Base-by-base conservation (phyloP, 2,329 filamentous ascomycete species). In the Xylaria sp. region DNA sequence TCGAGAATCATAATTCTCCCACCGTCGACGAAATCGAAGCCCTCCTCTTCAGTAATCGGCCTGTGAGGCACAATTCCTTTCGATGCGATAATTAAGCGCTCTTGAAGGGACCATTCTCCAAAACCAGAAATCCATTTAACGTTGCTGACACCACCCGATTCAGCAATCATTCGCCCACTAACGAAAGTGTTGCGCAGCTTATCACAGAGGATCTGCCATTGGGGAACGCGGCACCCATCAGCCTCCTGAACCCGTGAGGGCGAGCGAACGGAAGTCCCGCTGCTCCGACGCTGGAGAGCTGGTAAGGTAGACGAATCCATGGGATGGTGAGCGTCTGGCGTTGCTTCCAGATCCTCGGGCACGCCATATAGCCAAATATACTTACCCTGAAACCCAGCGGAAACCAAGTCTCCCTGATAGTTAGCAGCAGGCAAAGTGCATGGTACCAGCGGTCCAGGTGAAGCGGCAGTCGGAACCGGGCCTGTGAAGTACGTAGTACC, bases 321-420 rank as follows among this genome's bases (percentile, higher is more conserved):
- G 0, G 73, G 65, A n/a, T 77, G 75, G 40, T 76, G 76, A 15
- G 72, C 66, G 33, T 87, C 85, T 1, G 87, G 83, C 23, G 87
- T 80, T 26, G 89, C 86, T 76, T 92, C 91, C 23, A 94, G 81
- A 73, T 92, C 89, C 74, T 91, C 89, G 1, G 93, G 92, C 33
- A 95, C 82, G 31, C 92, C 92, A 78, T 95, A 95, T 2, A 95
- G 79, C 91, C 92, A 95, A 5, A 96, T 81, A 28, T 93, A 89
- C 65, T 87, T 89, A 15, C 88, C 89, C 66, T 91, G 85, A 72
- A 94, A 94, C 0, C 91, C 92, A 11, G 92, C 87, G 20, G 91
- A 89, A 26, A 93, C 89, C 31, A 95, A 83, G 59, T 93, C 90
- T 17, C 92, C 92, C 66, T 86, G 83, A 65, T 86, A 86, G n/a